Evolutionary conservation across 805 yeast genomes (phyloP), one percentile per base, ranked within the genome.

Genomic region (Wickerhamiella brachini): DNA sequence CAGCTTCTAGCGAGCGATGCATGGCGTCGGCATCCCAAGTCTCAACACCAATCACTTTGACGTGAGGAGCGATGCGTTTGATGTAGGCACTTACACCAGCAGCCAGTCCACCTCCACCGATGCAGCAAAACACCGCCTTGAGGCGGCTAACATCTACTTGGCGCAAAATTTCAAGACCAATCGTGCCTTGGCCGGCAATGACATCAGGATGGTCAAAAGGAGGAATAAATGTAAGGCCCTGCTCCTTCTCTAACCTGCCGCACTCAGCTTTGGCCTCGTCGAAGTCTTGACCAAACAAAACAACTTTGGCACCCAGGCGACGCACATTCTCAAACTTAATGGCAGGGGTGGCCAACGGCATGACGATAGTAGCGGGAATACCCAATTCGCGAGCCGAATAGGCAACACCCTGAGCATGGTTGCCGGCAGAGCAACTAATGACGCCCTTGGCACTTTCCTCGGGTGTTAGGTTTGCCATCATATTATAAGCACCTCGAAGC

Each of bases 321-420:
- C 90, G 77, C 23, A 94, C 99, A 60, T 88, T 93, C 62, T 83
- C 80, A 66, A 80, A 93, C 67, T 93, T 93, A 70, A 93, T 94
- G 13, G 90, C 80, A 1, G 99, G 98, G 0, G 98, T 93, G 2
- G 94, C 90, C 2, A 86, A 81, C 2, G 99, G 99, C 99, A 93
- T 93, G 45, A 93, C 97, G 50, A 93, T 93, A 5, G 97, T 90
- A 3, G 97, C 90, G 3, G 95, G 93, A 49, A 93, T 87, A 24
- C 82, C 83, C 62, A 93, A 71, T 53, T 82, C 79, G 54, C 79
- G 80, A 3, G 97, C 95, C 21, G 95, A 83, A 65, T 69, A 90
- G 0, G 98, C 98, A 13, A 93, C 97, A 58, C 99, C 99, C 65
- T 93, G 99, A 1, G 99, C 99, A 61, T 93, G 99, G 67, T 93